Evolutionary conservation across 2,329 filamentous ascomycete species (phyloP), one percentile per base, ranked within the genome.

Genomic region (Alternaria longipes): DNA sequence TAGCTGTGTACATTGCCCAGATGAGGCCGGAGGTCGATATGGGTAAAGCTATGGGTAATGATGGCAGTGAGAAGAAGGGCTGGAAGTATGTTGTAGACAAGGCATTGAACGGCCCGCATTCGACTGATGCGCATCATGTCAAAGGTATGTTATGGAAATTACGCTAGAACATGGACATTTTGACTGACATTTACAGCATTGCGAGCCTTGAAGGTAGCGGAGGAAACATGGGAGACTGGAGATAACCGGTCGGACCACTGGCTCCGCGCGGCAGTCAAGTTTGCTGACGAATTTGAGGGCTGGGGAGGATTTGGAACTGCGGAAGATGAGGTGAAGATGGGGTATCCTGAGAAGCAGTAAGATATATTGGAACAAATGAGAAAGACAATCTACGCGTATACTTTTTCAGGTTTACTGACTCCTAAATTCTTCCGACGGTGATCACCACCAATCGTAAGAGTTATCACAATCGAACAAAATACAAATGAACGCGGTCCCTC

Each of bases 111-210:
- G 90, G 90, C 9, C 78, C 85, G 53, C 88, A 89, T 80, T 83
- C 87, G 9, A 87, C 85, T 2, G 93, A 98, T 80, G 86, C 91
- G 18, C 91, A 97, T 79, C 97, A 89, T 74, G 89, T 98, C 32
- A 97, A 97, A 81, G 88, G 91, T 89, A 80, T 41, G 63, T 47
- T 24, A 20, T n/a, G 14, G 41, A 26, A 5, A 20, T 58, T 11
- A 12, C 22, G 28, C 9, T n/a, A n/a, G 6, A 3, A 7, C 14
- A 20, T 14, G 14, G 11, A 18, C 26, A 44, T n/a, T n/a, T 54
- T 28, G 54, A 53, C 65, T 73, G 52, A 72, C 42, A n/a, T 18
- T 8, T 42, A 52, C 52, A 89, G 91, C 86, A 16, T 81, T 94
- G 54, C 86, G 92, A 44, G 88, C 91, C 2, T 90, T 94, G 83